Base-by-base conservation (phyloP, 2,329 filamentous ascomycete genomes). In the Lachnellula subtilissima region DNA sequence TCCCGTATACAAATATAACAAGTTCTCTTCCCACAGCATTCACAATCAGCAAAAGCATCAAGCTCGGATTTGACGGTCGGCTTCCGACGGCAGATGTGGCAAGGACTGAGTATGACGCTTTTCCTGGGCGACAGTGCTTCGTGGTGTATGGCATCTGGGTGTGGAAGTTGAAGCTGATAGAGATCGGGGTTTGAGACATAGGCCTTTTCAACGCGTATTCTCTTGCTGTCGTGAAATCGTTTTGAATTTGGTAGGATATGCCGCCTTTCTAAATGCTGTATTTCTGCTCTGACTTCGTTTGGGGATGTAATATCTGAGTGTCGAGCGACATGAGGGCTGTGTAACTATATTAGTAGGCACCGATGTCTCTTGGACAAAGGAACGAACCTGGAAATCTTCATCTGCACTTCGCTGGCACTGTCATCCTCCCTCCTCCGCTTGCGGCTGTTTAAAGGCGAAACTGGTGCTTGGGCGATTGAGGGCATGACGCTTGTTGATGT, bases 1-100 rank as follows among this genome's bases (percentile, higher is more conserved):
- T 82, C 74, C 25, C 86, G 74, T 46, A 87, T 80, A 67, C 86
- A 89, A n/a, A 89, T 76, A 65, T 81, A 88, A 67, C 86, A 89
- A 0, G 85, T 82, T 43, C 84, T 76, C 59, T 80, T 74, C 9
- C 77, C 75, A 66, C 86, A 89, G 14, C 80, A 78, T 61, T 80
- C 73, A 68, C 86, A 89, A 64, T 83, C 76, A 48, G 83, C 79
- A 66, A 84, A 88, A 9, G 80, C 82, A 68, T 87, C 84, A 36
- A 89, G 76, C 55, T 89, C 84, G 5, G 77, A 78, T 67, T 82
- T 86, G 62, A 83, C 83, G 52, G 78, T 85, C 1, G 86, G 86
- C 53, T 80, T 79, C 43, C 84, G 80, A 64, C 81, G 80, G 75
- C 86, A 89, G 60, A 88, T 81, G 71, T 88, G 83, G 69, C 86